Conservation (phyloP, 441 rosid genomes). For the Eutrema salsugineum region DNA sequence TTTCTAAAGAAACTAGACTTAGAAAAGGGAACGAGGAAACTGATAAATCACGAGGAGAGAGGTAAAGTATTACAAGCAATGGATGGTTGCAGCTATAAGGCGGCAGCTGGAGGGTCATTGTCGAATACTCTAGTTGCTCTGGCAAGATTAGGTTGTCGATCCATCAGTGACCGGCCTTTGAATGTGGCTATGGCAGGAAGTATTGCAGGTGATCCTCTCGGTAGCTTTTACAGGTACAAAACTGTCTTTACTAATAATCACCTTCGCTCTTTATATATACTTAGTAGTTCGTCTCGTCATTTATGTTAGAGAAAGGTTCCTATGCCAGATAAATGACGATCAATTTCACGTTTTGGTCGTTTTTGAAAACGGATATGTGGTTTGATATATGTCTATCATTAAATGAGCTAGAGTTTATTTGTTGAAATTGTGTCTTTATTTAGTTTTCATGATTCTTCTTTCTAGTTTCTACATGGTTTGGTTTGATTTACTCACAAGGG, state of each 20-base stretch:
- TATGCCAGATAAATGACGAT: background rate
- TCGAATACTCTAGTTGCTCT: constrained; percentile 89
- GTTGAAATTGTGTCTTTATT: background rate
- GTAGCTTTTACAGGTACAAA: constrained; percentile 82
- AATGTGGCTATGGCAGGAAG: constrained; percentile 96
- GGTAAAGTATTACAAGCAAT: constrained; percentile 86
- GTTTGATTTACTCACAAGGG: constrained; percentile 10
- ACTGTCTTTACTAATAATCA: background rate
- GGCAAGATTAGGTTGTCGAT: constrained; percentile 71
- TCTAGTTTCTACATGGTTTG: background rate
- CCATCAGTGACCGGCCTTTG: constrained; percentile 55
- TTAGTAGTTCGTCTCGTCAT: background rate
- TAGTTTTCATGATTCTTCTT: background rate
- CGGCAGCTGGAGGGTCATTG: constrained; percentile 98
- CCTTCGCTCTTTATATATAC: background rate
- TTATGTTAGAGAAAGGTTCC: background rate
- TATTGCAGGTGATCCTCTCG: constrained; percentile 87
- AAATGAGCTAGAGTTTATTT: background rate
- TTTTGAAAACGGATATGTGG: background rate
- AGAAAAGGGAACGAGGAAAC: constrained; percentile 86
- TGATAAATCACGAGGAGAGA: constrained; percentile 94
- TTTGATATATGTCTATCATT: background rate
- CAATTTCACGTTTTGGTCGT: background rate
- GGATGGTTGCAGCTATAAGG: constrained; percentile 99
- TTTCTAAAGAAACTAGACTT: constrained; percentile 70